Conservation (phyloP, 352 stramenopile genomes). For the Halophytophthora polymorphica region DNA sequence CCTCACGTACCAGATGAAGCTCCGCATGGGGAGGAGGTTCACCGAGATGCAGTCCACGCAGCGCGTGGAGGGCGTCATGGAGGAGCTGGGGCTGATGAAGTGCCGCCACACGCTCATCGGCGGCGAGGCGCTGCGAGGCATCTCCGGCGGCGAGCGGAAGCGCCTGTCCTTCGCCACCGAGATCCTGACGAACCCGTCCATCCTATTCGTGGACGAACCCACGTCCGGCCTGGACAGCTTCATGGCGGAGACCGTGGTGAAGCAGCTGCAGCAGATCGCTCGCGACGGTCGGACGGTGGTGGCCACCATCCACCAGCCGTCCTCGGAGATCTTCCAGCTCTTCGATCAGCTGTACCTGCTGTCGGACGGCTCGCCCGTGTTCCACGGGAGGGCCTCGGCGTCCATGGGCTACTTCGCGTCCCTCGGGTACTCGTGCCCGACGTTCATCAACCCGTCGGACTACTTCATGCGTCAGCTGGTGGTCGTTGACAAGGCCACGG, state of each 20-base stretch:
- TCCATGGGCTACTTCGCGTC: slow-evolving; percentile 47
- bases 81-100: slow-evolving; percentile 56
- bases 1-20: slow-evolving; percentile 74
- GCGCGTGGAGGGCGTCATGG: slow-evolving; percentile 49
- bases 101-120: slow-evolving; percentile 62
- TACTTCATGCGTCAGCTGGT: slow-evolving; percentile 67
- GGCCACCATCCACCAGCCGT: slow-evolving; percentile 87
- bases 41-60: slow-evolving; percentile 24
- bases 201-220: slow-evolving; percentile 86
- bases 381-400: slow-evolving; percentile 41
- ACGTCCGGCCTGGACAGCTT: slow-evolving; percentile 59
- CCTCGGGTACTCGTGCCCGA: slow-evolving; percentile 37
- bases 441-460: slow-evolving; percentile 50
- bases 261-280: slow-evolving; percentile 62
- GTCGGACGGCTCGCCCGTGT: slow-evolving; percentile 42
- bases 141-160: slow-evolving; percentile 81
- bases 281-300: slow-evolving; percentile 81
- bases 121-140: slow-evolving; percentile 32
- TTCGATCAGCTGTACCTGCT: slow-evolving; percentile 62
- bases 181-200: slow-evolving; percentile 76
- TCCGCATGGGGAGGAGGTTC: slow-evolving; percentile 60
- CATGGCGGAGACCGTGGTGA: slow-evolving; percentile 45
- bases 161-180: slow-evolving; percentile 79
- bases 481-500: slow-evolving; percentile 44
- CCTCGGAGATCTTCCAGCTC: slow-evolving; percentile 41